Base-by-base conservation (phyloP, 371 early-diverging fungal species). In the Rhizopus delemar region DNA sequence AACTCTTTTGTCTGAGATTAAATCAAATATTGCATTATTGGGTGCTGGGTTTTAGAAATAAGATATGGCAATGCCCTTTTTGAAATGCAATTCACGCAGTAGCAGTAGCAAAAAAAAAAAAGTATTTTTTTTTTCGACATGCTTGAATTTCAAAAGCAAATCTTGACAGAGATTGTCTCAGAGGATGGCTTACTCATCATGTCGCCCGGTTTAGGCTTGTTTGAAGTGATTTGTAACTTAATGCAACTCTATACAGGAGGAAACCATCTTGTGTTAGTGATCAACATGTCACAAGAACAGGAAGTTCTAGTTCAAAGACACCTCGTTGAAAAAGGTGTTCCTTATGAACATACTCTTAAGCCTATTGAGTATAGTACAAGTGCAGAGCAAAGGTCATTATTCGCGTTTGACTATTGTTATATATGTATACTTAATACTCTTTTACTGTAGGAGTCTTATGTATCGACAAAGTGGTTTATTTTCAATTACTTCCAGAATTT, bases 401-500 rank as follows among this genome's bases (percentile, higher is more conserved):
- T 51, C 33, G 57, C 22, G 35, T 49, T 11, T 32, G 33, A 13
- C 22, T 22, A 6, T 15, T 33, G 29, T n/a, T 36, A 13, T 36
- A 6, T 9, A 4, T 38, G 34, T 46, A 35, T 46, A 22, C 32
- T 31, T 63, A 39, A 33, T 50, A 16, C 16, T 29, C 12, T 36
- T 22, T 28, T 36, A 35, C 22, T 22, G 22, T 59, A 69, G 91
- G 89, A 59, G 71, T 5, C 82, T 76, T 8, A 66, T 93, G 57
- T 97, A 97, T 74, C 80, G 87, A 2, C 65, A 72, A 33, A 95
- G 99, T 48, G 99, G 99, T 7, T 80, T 98, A 4, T 77, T 98
- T 57, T 84, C 93, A 5, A 80, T 92, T 31, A 94, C 98, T 1
- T 89, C 96, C 15, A 83, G 95, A 35, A 93, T 97, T 43, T 73